Base-by-base conservation (phyloP, 2,329 filamentous ascomycete species). In the Pseudocercospora musae region DNA sequence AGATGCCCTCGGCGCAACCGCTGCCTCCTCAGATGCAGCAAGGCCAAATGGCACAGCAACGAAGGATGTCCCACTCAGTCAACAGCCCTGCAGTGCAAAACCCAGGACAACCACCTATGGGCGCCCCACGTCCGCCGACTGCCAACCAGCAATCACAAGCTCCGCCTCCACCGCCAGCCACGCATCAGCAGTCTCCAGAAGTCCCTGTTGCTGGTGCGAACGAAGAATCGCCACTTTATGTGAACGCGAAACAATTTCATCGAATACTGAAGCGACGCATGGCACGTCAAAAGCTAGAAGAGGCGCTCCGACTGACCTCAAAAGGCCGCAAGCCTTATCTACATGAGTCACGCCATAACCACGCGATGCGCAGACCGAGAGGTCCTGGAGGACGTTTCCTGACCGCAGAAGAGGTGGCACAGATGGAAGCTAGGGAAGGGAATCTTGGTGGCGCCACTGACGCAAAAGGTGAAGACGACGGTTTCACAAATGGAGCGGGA, bases 211-310 rank as follows among this genome's bases (percentile, higher is more conserved):
- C 89, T 7, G 83, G 81, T 13, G 84, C 85, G 13, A 87, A 88
- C 3, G 95, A 98, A 75, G 95, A 99, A 74, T 94, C 94, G 0
- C 95, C 95, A 0, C 81, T 99, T 0, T 99, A 99, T 71, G 95
- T 99, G 72, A 99, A 99, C 72, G 95, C 95, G 4, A 99, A 99
- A 77, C 95, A 99, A 73, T 99, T 99, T 70, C 95, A 99, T 75
- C 90, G 95, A 25, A 99, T 99, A 54, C 79, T 99, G 59, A 98
- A 99, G 82, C 86, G 95, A 62, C 87, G 95, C 62, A 92, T 98
- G 66, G 95, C 95, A 6, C 86, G 95, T 33, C 95, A 98, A 77
- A 92, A 91, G 75, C 82, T 99, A 15, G 95, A 99, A 76, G 95
- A 99, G 76, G 91, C 93, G 59, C 79, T 99, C 48, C 87, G 95